Percentiles rank a stretch among this genome's conserved stretches.
Conservation (phyloP, 768 basidiomycete genomes). For the Kwoniella dejecticola region DNA sequence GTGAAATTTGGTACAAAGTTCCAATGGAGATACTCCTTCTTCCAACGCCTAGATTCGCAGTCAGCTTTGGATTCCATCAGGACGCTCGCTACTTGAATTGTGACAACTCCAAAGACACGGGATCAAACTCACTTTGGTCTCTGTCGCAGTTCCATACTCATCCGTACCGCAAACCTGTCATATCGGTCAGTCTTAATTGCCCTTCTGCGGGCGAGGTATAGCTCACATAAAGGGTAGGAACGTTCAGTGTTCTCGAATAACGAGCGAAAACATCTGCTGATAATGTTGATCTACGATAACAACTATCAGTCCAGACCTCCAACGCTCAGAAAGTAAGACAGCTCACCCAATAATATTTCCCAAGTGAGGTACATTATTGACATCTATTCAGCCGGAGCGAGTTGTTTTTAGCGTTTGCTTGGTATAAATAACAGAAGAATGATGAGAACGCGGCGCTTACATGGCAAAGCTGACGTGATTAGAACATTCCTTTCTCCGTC, state of each 20-base stretch:
- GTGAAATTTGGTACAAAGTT: conserved; percentile 86
- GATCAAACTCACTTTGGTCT: conserved; percentile 81
- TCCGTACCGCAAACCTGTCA: conserved; percentile 85
- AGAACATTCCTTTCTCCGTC: conserved; percentile 84
- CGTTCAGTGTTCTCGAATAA: conserved; percentile 76
- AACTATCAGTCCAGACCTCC: conserved; percentile 42
- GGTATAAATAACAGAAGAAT: background rate
- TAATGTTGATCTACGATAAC: conserved; percentile 91
- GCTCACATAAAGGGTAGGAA: conserved; percentile 73
- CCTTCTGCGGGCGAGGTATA: background rate
- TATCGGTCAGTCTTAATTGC: background rate
- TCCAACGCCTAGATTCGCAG: conserved; percentile 45
- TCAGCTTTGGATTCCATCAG: background rate
- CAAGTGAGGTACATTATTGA: conserved; percentile 93
- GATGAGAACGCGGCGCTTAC: conserved; percentile 29
- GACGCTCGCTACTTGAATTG: background rate
- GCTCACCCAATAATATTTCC: conserved; percentile 61
- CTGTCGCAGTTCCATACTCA: conserved; percentile 99
- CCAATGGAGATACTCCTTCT: conserved; percentile 55
- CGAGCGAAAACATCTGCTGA: conserved; percentile 97
- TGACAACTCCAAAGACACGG: too few species aligned
- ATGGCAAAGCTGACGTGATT: conserved; percentile 89
- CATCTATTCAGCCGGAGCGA: conserved; percentile 41
- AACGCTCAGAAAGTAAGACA: background rate
- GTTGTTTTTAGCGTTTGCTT: background rate